Base-by-base conservation (phyloP, 176 grass and related monocot genomes). In the Musa schizocarpa region DNA sequence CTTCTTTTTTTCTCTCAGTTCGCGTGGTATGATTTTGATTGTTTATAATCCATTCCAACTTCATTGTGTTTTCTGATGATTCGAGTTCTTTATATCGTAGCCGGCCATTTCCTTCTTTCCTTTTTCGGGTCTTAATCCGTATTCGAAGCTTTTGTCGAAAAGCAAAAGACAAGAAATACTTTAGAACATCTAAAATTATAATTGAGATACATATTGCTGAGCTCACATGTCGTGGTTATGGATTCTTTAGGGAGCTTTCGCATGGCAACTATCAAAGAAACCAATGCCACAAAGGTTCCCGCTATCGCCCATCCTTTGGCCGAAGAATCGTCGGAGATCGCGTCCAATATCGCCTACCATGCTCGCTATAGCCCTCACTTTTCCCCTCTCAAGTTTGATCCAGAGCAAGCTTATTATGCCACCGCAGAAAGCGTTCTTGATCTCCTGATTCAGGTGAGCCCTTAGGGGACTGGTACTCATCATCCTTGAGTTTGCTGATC, bases 341-440 rank as follows among this genome's bases (percentile, higher is more conserved):
- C 96, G 13, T 92, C 81, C 22, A 95, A 99, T 62, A 99, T 94
- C 58, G 82, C 86, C 8, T 99, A 86, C 78, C 88, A 95, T 69
- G 91, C 79, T 16, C 70, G 78, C 68, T 99, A 88, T 73, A 92
- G 43, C 76, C 96, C 96, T 14, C 88, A 95, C 68, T 99, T 99
- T 81, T 86, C 88, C 53, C 91, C 88, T 71, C 81, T 83, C 81
- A 79, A 80, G 49, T 99, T 99, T 80, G 88, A 92, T 21, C 84
- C 83, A 23, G 96, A 99, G 84, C 78, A 94, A 25, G 91, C 96
- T 8, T 99, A 86, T 84, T 99, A 88, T 84, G 84, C 96, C 83
- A 82, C 96, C 19, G 91, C 96, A 5, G 84, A 95, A 78, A 95
- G 96, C 82, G 86, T 99, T 71, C 86, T 86, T 22, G 96, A 99